Conservation (phyloP, 768 basidiomycete species). For the Gyrodon lividus region DNA sequence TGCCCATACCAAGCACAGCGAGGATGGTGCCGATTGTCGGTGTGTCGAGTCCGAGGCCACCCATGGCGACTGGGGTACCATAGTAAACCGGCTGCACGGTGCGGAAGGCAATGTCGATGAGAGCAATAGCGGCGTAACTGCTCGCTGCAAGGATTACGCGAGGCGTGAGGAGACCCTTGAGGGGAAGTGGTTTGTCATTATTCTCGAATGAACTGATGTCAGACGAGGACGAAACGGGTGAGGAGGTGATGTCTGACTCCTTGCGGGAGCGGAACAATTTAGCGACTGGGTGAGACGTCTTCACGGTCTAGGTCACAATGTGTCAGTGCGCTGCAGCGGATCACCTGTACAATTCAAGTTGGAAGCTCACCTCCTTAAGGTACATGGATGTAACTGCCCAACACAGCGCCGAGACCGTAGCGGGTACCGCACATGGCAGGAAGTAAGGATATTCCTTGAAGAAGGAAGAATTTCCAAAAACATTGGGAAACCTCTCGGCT, state of each 20-base stretch:
- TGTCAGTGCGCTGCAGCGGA: background rate
- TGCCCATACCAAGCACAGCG: slow-evolving; percentile 16
- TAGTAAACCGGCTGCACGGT: slow-evolving; percentile 34
- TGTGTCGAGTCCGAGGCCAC: slow-evolving; percentile 11
- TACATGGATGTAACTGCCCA: slow-evolving; percentile 46
- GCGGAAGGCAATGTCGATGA: slow-evolving; percentile 61
- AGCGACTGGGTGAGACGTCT: slow-evolving; percentile 1
- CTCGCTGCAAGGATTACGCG: slow-evolving; percentile 51
- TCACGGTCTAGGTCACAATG: background rate
- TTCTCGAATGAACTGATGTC: background rate
- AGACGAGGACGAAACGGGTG: background rate
- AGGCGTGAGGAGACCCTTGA: slow-evolving; percentile 45
- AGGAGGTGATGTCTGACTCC: background rate
- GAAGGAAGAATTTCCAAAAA: slow-evolving; percentile 56
- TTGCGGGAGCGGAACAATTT: background rate
- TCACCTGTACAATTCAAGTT: background rate
- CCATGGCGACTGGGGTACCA: slow-evolving; percentile 15
- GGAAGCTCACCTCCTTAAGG: slow-evolving; percentile 47
- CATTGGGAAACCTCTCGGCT: slow-evolving; percentile 54
- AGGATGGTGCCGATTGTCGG: slow-evolving; percentile 19
- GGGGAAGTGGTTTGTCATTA: slow-evolving; percentile 35
- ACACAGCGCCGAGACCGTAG: slow-evolving; percentile 49
- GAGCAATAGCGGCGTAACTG: slow-evolving; percentile 59
- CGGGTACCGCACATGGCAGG: slow-evolving; percentile 59
- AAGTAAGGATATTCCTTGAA: slow-evolving; percentile 67